Conservation (phyloP, 1,284 basidiomycete genomes). For the Golubevia pallescens region DNA sequence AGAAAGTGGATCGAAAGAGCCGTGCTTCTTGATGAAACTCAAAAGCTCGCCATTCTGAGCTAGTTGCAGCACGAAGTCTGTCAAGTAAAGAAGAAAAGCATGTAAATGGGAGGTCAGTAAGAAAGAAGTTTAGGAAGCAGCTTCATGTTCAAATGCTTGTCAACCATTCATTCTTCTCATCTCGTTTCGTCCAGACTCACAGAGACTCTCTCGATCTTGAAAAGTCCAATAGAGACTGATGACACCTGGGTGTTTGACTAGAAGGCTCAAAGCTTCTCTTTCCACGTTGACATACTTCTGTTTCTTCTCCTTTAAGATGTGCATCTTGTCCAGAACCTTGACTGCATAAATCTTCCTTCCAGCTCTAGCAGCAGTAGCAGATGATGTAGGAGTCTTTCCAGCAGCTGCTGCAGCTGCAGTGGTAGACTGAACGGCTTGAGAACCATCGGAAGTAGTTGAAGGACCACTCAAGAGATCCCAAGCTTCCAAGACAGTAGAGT, state of each 20-base stretch:
- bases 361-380: background rate
- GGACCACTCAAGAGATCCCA: constrained; percentile 42
- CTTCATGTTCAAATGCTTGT: too few relatives aligned
- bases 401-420: constrained; percentile 1
- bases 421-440: background rate
- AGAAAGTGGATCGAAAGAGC: constrained; percentile 40
- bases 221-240: constrained; percentile 61
- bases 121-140: too few relatives aligned
- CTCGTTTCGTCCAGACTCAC: too few relatives aligned
- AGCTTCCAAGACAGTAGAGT: constrained; percentile 59
- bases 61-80: constrained; percentile 57
- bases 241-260: constrained; percentile 51
- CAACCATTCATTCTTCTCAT: too few relatives aligned
- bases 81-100: background rate
- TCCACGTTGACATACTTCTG: constrained; percentile 61
- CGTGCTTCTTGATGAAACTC: constrained; percentile 43
- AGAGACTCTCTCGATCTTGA: constrained; percentile 57
- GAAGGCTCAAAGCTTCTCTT: constrained; percentile 57
- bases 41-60: constrained; percentile 59
- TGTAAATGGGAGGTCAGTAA: background rate
- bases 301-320: constrained; percentile 63
- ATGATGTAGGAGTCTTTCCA: background rate
- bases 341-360: constrained; percentile 49
- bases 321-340: constrained; percentile 62
- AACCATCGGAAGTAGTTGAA: background rate